phyloP scores from a whole-genome alignment of 2,329 filamentous ascomycete genomes.

The Penicillium sp. region DNA sequence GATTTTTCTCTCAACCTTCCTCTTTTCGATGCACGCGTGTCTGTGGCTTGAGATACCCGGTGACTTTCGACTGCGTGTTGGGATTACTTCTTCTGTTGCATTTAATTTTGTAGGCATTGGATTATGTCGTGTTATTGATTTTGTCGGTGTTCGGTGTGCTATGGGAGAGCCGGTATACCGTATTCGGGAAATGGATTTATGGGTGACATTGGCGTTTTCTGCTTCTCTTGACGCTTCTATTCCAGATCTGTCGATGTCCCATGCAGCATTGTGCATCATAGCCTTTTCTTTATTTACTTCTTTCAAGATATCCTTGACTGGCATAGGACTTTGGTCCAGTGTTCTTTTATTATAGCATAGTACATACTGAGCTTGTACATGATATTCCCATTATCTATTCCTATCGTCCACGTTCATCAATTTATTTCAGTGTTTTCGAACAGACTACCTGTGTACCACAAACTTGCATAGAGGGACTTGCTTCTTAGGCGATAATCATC shows the following conservation, averaged over 20 bases:
- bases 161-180: background rate
- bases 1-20: slow-evolving; percentile 4
- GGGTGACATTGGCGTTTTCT: slow-evolving; percentile 5
- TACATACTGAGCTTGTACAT: slow-evolving; percentile 8
- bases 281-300: slow-evolving; percentile 4
- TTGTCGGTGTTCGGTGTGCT: slow-evolving; percentile 8
- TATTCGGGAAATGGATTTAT: background rate
- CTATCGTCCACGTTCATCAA: background rate
- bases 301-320: slow-evolving; percentile 1
- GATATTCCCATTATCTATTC: background rate
- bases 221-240: background rate
- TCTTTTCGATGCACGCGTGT: slow-evolving; percentile 8
- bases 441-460: background rate
- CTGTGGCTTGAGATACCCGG: slow-evolving; percentile 15
- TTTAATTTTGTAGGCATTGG: background rate
- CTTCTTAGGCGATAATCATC: background rate
- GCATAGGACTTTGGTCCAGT: background rate
- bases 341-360: background rate
- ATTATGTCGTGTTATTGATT: background rate
- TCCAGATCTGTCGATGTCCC: background rate
- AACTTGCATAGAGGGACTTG: background rate
- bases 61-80: background rate
- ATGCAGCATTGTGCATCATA: slow-evolving; percentile 8
- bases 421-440: background rate
- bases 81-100: background rate